Percentiles rank a stretch among this genome's conserved stretches.
Conservation (phyloP, 2,329 filamentous ascomycete species). For the Hymenoscyphus linearis region DNA sequence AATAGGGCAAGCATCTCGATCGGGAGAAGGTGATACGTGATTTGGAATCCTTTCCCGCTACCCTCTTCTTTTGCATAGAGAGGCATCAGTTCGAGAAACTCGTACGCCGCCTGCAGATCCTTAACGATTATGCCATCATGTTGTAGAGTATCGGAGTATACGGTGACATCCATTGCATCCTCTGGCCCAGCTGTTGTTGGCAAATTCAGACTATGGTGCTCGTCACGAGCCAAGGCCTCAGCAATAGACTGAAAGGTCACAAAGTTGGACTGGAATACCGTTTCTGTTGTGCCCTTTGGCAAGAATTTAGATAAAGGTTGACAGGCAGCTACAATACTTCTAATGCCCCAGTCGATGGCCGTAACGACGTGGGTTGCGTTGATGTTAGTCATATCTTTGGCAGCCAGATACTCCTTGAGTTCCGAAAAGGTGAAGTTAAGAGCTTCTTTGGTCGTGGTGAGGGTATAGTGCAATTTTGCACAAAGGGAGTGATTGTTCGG, state of each 20-base stretch:
- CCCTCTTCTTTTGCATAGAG: slow-evolving; percentile 18
- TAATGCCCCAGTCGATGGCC: slow-evolving; percentile 18
- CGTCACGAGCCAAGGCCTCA: not conserved
- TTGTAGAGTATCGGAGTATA: slow-evolving; percentile 19
- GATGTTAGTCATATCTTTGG: slow-evolving; percentile 1
- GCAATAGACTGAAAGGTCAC: slow-evolving; percentile 1
- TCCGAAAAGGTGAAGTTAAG: slow-evolving; percentile 10
- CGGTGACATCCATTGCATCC: slow-evolving; percentile 13
- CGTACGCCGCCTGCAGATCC: slow-evolving; percentile 19
- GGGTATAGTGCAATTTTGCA: slow-evolving; percentile 14
- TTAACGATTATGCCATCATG: slow-evolving; percentile 14
- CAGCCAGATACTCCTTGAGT: slow-evolving; percentile 5
- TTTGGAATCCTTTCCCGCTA: slow-evolving; percentile 23
- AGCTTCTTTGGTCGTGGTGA: slow-evolving; percentile 15
- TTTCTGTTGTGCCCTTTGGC: not conserved
- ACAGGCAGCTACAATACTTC: slow-evolving; percentile 11
- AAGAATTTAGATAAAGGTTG: not conserved
- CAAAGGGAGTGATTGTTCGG: slow-evolving; percentile 11
- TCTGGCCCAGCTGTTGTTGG: not conserved
- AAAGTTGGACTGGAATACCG: slow-evolving; percentile 1
- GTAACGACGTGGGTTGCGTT: slow-evolving; percentile 19
- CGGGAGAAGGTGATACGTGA: slow-evolving; percentile 27
- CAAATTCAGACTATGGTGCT: not conserved
- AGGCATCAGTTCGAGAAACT: slow-evolving; percentile 23
- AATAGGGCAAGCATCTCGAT: slow-evolving; percentile 20